Percentiles rank a stretch among this genome's conserved stretches.
phyloP scores from a whole-genome alignment of 2,329 filamentous ascomycete genomes.

The Lasiodiplodia sp. region DNA sequence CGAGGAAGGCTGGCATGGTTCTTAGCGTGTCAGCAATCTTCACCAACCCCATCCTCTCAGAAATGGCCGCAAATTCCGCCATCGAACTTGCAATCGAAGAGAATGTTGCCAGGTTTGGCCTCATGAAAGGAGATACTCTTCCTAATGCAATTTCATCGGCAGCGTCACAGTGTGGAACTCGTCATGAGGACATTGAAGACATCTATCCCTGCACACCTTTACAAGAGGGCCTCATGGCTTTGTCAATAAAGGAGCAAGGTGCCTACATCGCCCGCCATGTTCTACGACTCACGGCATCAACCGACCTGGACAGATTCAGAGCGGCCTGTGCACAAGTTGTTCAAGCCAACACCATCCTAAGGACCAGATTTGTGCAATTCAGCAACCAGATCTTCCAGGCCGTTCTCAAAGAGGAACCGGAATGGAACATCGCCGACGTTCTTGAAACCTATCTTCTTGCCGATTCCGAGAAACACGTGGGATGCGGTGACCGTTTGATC shows the following conservation, averaged over 20 bases:
- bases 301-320: conserved; percentile 41
- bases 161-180: conserved; percentile 38
- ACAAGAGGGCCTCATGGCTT: conserved; percentile 51
- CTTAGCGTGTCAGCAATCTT: too few species aligned
- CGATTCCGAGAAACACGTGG: conserved; percentile 47
- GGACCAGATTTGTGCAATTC: conserved; percentile 44
- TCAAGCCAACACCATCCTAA: conserved; percentile 43
- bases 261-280: conserved; percentile 50
- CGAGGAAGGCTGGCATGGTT: too few species aligned
- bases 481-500: conserved; percentile 48
- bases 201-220: conserved; percentile 52
- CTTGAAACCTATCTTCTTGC: conserved; percentile 44
- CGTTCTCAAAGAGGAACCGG: neutral
- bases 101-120: too few species aligned
- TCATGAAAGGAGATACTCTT: too few species aligned
- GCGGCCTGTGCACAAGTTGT: conserved; percentile 46
- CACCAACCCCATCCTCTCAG: too few species aligned
- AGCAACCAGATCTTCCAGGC: conserved; percentile 11
- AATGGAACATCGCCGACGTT: neutral
- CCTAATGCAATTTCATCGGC: neutral
- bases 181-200: conserved; percentile 43
- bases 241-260: conserved; percentile 46
- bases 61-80: too few species aligned
- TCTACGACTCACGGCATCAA: conserved; percentile 36
- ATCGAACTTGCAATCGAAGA: too few species aligned